Conservation (phyloP, 1,139 yeast genomes). For the Scheffersomyces parashehatae region DNA sequence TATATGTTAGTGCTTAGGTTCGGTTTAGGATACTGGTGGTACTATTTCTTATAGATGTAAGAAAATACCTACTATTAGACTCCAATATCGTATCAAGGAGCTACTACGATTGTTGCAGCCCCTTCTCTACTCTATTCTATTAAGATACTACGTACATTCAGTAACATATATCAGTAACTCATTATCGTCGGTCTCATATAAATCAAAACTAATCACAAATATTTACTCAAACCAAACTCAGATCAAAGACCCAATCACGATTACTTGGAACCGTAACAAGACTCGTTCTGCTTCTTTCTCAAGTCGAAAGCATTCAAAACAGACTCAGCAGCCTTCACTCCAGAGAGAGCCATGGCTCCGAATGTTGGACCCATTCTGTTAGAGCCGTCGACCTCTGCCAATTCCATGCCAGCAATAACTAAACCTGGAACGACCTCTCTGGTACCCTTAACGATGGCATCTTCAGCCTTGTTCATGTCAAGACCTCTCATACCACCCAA, state of each 20-base stretch:
- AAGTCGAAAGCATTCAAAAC: constrained; percentile 52
- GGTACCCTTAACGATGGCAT: constrained; percentile 70
- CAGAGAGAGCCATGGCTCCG: constrained; percentile 79
- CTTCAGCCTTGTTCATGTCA: constrained; percentile 80
- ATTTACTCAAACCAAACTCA: no score
- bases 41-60: no score
- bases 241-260: neutral
- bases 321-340: constrained; percentile 73
- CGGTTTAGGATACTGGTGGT: no score
- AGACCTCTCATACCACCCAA: constrained; percentile 77
- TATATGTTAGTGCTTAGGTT: no score
- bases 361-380: constrained; percentile 87
- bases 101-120: no score
- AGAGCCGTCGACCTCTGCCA: constrained; percentile 74
- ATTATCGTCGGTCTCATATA: no score
- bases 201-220: no score
- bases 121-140: no score
- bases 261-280: constrained; percentile 14
- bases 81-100: no score
- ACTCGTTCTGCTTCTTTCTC: constrained; percentile 46
- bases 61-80: no score
- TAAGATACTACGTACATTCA: no score
- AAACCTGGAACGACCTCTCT: constrained; percentile 71
- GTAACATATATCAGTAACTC: no score
- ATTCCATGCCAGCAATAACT: constrained; percentile 80